Base-by-base conservation (phyloP, 306 rosid species). In the Glycine soja region DNA sequence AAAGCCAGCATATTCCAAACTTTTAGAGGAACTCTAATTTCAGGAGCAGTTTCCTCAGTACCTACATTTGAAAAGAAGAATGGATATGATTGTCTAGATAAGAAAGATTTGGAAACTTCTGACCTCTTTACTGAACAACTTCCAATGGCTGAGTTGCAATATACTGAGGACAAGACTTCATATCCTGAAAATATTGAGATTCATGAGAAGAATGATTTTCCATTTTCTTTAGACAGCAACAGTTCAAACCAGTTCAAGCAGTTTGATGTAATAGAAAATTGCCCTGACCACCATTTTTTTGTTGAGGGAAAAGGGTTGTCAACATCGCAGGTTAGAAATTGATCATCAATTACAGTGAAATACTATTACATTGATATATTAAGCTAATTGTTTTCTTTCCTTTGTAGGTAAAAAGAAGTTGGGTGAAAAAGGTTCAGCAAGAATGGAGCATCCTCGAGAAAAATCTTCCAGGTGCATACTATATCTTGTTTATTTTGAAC, bases 381-480 rank as follows among this genome's bases (percentile, higher is more conserved):
- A 57, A 73, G 85, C 83, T 56, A 70, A 65, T 69, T 73, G 62
- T 75, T 34, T 72, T 64, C 61, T 50, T 10, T 80, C 57, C 86
- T 52, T 84, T 58, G 32, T 71, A 96, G 99, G 85, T 87, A 70
- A 88, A 84, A 81, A 87, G 89, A 84, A 79, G 90, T 77, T 96
- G 98, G 99, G 79, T 87, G 61, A 96, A 92, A 88, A 96, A 87
- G 88, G 90, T 96, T 82, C 99, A 92, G 65, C 97, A 87, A 83
- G 99, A 96, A 83, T 96, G 99, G 99, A 85, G 87, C 92, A 90
- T 90, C 79, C 93, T 96, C 8, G 89, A 90, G 87, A 90, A 87
- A 84, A 88, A 81, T 88, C 97, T 93, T 77, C 97, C 99, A 32
- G 99, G 99, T 96, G 34, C 59, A 85, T 74, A 85, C 83, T 75